Evolutionary conservation across 495 filamentous ascomycete genomes (phyloP), one percentile per base, ranked within the genome.

Genomic region (Xylaria telfairii): DNA sequence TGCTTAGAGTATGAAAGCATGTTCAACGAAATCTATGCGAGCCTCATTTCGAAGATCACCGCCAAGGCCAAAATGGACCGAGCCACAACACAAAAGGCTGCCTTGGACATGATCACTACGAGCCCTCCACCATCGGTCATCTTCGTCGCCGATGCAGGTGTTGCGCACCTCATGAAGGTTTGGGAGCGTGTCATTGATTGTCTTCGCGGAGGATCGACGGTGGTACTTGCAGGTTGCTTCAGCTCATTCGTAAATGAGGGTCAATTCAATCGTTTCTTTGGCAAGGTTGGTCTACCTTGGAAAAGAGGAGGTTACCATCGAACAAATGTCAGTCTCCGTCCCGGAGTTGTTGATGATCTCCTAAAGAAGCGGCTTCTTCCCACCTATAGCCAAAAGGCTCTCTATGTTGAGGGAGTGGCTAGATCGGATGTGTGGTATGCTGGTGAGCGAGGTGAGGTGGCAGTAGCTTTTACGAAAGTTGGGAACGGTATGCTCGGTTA

Each of bases 321-420:
- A 65, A 51, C 62, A 37, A 4, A 65, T 49, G 62, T 51, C 44
- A 65, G 62, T 26, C 62, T 65, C 19, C 49, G 75, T 76, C 26
- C 67, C 59, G 24, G 80, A 76, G 75, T 42, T 57, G 47, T 77
- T 72, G 44, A 59, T 26, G 71, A 69, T 54, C 39, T 44, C 6
- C 21, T 73, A 30, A 57, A 56, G 60, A 44, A 34, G 34, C 66
- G 47, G 28, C 75, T 86, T 21, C 78, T 81, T 19, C 37, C 56
- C 17, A 65, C 72, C 37, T 85, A 83, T 73, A 83, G 79, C 71
- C 82, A 83, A 77, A 86, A 85, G 77, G 81, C 75, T 7, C 65
- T 83, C 9, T 81, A 81, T 71, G 70, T 85, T 41, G 74, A 79
- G 70, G 71, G 76, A 61, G 76, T 82, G 21, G 76, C 81, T 67